Evolutionary conservation across 805 yeast genomes (phyloP).

Genomic region (Yarrowia sp.): DNA sequence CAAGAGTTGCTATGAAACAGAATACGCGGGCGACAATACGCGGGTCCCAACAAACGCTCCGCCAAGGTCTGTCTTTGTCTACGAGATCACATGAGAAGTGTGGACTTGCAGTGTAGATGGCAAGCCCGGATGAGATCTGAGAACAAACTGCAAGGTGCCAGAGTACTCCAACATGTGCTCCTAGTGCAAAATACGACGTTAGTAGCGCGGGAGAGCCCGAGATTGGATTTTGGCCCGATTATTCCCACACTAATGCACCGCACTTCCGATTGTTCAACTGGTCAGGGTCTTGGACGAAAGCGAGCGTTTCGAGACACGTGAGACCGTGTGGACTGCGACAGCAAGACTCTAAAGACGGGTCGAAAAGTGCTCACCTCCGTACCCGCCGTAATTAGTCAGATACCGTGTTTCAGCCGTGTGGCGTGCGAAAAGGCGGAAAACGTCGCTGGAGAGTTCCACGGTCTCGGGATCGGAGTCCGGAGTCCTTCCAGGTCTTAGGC

Average conservation of each 20-base stretch:
- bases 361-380: neutral
- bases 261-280: neutral
- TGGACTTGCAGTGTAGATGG: too few relatives aligned
- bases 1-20: neutral
- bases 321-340: neutral
- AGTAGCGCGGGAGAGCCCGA: conserved; percentile 1
- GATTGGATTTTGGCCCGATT: conserved; percentile 1
- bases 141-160: too few relatives aligned
- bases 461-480: too few relatives aligned
- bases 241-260: conserved; percentile 6
- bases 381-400: neutral
- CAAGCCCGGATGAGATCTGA: too few relatives aligned
- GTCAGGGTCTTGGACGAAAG: neutral
- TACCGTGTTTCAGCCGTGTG: conserved; percentile 1
- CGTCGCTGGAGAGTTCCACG: too few relatives aligned
- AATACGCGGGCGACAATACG: neutral
- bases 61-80: neutral
- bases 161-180: too few relatives aligned
- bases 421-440: neutral
- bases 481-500: too few relatives aligned
- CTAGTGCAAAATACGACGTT: neutral
- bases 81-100: too few relatives aligned
- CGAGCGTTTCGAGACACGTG: neutral
- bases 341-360: neutral
- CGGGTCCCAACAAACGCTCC: neutral